These are phyloP conservation scores for Backusella morwellensis DNA, from an alignment of 192 early-diverging fungal genomes.

Conservation along the genomic window DNA sequence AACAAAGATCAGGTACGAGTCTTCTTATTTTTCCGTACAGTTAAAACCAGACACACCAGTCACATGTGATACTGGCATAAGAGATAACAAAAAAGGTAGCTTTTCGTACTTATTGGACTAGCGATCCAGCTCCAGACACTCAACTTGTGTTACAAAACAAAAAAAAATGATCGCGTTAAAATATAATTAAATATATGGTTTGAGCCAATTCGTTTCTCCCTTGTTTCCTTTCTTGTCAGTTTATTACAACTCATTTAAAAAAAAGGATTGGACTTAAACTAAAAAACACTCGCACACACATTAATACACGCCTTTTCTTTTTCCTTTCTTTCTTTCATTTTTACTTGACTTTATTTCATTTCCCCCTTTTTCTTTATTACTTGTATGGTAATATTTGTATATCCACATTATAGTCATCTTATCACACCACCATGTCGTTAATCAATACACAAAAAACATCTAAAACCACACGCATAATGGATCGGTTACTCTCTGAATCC, in stretches of 20 bases:
- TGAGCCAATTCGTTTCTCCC: background rate
- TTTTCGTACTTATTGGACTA: slow-evolving; percentile 2
- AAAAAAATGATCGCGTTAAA: slow-evolving; percentile 12
- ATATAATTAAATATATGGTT: slow-evolving; percentile 11
- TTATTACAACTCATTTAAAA: background rate
- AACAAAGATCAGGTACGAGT: background rate
- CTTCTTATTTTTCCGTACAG: background rate
- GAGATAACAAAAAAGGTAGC: slow-evolving; percentile 7
- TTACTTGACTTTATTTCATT: background rate
- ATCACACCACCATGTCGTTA: slow-evolving; percentile 8
- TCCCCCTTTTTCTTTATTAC: background rate
- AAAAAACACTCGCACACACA: background rate
- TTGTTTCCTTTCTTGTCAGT: slow-evolving; percentile 3
- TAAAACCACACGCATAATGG: background rate
- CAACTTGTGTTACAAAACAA: background rate
- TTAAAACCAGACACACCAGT: background rate
- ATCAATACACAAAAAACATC: background rate
- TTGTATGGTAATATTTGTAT: slow-evolving; percentile 11
- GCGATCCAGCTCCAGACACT: slow-evolving; percentile 15
- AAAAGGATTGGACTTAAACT: background rate
- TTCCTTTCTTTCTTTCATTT: background rate
- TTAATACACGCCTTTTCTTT: background rate
- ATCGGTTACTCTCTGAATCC: slow-evolving; percentile 13
- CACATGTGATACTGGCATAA: slow-evolving; percentile 15
- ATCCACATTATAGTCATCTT: slow-evolving; percentile 8